These are phyloP conservation scores for Parasarocladium wereldwijsianum DNA, from an alignment of 2,329 filamentous ascomycete species.

Conservation along the genomic window DNA sequence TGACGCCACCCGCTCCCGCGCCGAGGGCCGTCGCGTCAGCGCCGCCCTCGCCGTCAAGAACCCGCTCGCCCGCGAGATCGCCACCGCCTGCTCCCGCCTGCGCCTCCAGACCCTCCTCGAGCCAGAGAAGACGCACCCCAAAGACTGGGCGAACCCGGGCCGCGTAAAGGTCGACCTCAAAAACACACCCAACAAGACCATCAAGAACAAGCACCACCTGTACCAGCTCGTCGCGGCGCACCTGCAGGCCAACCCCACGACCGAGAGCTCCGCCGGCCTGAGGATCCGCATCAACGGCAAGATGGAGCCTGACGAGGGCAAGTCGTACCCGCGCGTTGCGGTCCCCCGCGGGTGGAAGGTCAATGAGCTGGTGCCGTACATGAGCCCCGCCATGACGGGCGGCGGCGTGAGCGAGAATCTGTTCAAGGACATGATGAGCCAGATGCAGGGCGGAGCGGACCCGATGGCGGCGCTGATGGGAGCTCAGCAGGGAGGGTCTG, in stretches of 20 bases:
- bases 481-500: conserved; percentile 16
- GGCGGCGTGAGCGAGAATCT: conserved; percentile 91
- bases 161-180: conserved; percentile 71
- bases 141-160: conserved; percentile 95
- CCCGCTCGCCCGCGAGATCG: conserved; percentile 79
- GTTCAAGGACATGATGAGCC: conserved; percentile 91
- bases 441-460: conserved; percentile 51
- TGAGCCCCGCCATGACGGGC: conserved; percentile 79
- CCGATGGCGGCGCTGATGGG: conserved; percentile 29
- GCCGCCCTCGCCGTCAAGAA: conserved; percentile 60
- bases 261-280: conserved; percentile 51
- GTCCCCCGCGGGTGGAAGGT: conserved; percentile 89
- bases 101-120: conserved; percentile 67
- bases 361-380: conserved; percentile 65
- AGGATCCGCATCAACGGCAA: conserved; percentile 60
- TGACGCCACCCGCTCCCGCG: conserved; percentile 58
- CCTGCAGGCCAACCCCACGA: conserved; percentile 65
- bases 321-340: conserved; percentile 56
- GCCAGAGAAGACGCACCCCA: conserved; percentile 81
- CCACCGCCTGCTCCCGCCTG: conserved; percentile 65
- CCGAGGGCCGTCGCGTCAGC: conserved; percentile 68
- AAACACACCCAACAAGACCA: conserved; percentile 16
- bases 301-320: conserved; percentile 43
- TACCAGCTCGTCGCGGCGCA: conserved; percentile 68
- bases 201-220: conserved; percentile 76